Evolutionary conservation across 371 early-diverging fungal species (phyloP).

Genomic region (Mucor indicus): DNA sequence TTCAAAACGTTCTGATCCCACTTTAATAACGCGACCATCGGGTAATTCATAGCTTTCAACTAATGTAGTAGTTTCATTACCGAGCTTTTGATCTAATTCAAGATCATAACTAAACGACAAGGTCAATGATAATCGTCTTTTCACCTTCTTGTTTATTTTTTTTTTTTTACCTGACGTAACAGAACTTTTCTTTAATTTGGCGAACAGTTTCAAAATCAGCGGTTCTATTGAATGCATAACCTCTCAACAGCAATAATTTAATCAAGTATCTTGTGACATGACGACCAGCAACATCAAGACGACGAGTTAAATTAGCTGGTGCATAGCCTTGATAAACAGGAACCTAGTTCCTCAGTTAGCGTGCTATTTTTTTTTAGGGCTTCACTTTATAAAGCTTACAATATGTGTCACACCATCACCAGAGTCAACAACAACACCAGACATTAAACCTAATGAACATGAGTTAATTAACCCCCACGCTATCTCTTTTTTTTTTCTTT

Average conservation of each 20-base stretch:
- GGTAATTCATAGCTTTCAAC: slow-evolving; percentile 97
- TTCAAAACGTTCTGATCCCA: slow-evolving; percentile 96
- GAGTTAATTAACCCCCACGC: neutral
- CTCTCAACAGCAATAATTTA: slow-evolving; percentile 88
- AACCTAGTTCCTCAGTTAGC: no score
- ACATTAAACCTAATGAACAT: slow-evolving; percentile 69
- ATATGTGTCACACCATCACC: slow-evolving; percentile 98
- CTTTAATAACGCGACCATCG: slow-evolving; percentile 97
- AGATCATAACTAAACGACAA: slow-evolving; percentile 77
- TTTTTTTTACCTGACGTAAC: slow-evolving; percentile 84
- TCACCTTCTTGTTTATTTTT: neutral
- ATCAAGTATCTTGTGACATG: slow-evolving; percentile 96
- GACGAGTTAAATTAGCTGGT: slow-evolving; percentile 85
- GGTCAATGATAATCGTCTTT: neutral
- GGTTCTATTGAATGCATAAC: slow-evolving; percentile 95
- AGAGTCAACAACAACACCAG: slow-evolving; percentile 97
- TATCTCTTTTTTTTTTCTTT: neutral
- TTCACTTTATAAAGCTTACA: slow-evolving; percentile 47
- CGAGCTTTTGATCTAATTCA: slow-evolving; percentile 90
- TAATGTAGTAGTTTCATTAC: slow-evolving; percentile 93
- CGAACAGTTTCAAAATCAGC: slow-evolving; percentile 98
- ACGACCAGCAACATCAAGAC: slow-evolving; percentile 95
- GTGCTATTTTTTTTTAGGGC: no score
- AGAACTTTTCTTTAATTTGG: slow-evolving; percentile 95
- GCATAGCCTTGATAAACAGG: slow-evolving; percentile 96